These are phyloP conservation scores for California macrophylla DNA, from an alignment of 441 rosid species.

Conservation along the genomic window DNA sequence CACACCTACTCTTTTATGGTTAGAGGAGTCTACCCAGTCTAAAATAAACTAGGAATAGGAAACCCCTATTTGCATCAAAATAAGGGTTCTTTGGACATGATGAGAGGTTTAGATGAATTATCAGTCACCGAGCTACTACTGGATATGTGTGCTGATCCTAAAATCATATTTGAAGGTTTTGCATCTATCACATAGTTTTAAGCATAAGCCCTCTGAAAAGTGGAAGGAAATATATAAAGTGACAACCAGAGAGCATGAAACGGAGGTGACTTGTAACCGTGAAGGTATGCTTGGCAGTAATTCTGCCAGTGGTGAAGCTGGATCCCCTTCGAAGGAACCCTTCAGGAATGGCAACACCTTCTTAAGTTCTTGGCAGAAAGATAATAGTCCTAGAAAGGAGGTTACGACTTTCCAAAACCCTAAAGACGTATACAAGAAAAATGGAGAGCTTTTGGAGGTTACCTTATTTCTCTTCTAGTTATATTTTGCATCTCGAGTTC, in stretches of 20 bases:
- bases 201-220: conserved; percentile 32
- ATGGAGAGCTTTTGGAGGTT: conserved; percentile 92
- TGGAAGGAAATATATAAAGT: conserved; percentile 51
- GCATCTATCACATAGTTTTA: conserved; percentile 36
- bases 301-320: conserved; percentile 30
- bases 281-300: conserved; percentile 30
- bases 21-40: conserved; percentile 41
- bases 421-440: conserved; percentile 65
- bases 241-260: conserved; percentile 30
- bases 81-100: conserved; percentile 26
- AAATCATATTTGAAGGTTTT: conserved; percentile 50
- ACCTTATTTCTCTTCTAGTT: conserved; percentile 12
- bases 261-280: conserved; percentile 25
- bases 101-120: conserved; percentile 33
- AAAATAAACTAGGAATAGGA: too few species aligned
- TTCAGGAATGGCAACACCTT: conserved; percentile 33
- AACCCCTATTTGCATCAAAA: conserved; percentile 26
- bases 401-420: conserved; percentile 45
- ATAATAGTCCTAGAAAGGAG: conserved; percentile 32
- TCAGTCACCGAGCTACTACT: conserved; percentile 41
- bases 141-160: conserved; percentile 62
- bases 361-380: conserved; percentile 51
- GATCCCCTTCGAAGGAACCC: conserved; percentile 31
- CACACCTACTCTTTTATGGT: conserved; percentile 49
- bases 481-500: conserved; percentile 13